phyloP scores from a whole-genome alignment of 192 early-diverging fungal genomes.

The Coemansia sp. region DNA sequence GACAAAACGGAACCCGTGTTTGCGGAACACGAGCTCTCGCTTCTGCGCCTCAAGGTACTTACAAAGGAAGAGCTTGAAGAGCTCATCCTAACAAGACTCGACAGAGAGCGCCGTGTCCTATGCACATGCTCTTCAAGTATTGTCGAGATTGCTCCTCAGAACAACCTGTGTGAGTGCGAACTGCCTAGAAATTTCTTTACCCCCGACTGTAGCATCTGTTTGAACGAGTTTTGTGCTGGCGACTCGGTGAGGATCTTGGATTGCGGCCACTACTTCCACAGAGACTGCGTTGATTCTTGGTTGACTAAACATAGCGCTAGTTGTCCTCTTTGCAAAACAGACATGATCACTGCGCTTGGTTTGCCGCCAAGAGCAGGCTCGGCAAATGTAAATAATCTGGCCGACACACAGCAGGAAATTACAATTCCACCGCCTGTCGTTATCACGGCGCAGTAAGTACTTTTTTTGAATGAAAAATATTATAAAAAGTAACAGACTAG shows the following conservation, averaged over 20 bases:
- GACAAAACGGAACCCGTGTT: slow-evolving; percentile 6
- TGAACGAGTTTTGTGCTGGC: slow-evolving; percentile 8
- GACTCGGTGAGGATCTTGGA: slow-evolving; percentile 11
- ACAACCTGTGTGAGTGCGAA: neutral
- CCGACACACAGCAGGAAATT: neutral
- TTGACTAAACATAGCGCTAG: slow-evolving; percentile 19
- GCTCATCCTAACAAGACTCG: neutral
- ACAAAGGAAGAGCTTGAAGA: slow-evolving; percentile 5
- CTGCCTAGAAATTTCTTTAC: slow-evolving; percentile 12
- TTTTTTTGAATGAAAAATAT: neutral
- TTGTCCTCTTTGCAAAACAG: slow-evolving; percentile 28
- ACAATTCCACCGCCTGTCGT: neutral
- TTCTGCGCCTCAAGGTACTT: slow-evolving; percentile 12
- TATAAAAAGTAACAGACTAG: neutral
- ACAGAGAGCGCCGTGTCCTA: neutral
- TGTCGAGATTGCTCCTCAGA: neutral
- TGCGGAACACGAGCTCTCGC: slow-evolving; percentile 8
- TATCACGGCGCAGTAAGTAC: neutral
- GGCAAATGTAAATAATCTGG: neutral
- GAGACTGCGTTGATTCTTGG: slow-evolving; percentile 59
- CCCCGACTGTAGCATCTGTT: slow-evolving; percentile 21
- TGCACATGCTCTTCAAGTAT: neutral
- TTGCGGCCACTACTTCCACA: slow-evolving; percentile 64
- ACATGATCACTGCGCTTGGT: slow-evolving; percentile 17
- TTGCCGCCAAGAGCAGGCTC: neutral